Evolutionary conservation across 768 basidiomycete genomes (phyloP).

Genomic region (Wakefieldia striispora): DNA sequence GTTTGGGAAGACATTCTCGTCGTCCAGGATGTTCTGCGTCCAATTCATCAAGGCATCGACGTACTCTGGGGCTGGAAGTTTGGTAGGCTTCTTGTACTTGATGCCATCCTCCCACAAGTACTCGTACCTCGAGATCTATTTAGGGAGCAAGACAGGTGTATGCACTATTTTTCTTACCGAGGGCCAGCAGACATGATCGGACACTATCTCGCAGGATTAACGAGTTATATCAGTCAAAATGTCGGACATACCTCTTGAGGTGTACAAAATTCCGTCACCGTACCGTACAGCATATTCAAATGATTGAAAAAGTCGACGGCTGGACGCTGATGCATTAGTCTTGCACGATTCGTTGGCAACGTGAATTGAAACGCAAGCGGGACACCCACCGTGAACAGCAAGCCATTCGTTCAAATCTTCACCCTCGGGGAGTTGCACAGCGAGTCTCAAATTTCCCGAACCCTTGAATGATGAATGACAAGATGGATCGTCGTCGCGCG

Average conservation of each 20-base stretch:
- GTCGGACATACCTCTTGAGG: constrained; percentile 69
- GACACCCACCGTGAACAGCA: constrained; percentile 91
- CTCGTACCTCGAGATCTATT: constrained; percentile 64
- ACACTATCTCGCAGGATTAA: constrained; percentile 49
- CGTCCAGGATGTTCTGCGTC: constrained; percentile 91
- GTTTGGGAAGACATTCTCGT: constrained; percentile 90
- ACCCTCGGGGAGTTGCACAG: constrained; percentile 93
- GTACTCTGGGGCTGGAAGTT: constrained; percentile 92
- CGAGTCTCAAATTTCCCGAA: constrained; percentile 90
- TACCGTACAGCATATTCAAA: constrained; percentile 98
- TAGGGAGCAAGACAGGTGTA: not conserved
- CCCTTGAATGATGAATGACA: constrained; percentile 49
- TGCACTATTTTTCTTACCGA: constrained; percentile 48
- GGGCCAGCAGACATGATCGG: constrained; percentile 97
- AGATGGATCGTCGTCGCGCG: not conserved
- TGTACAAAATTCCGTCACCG: constrained; percentile 97
- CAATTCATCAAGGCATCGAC: constrained; percentile 99
- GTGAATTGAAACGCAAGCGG: not conserved
- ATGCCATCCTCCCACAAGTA: constrained; percentile 93
- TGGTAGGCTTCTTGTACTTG: constrained; percentile 87
- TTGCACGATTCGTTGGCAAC: not conserved
- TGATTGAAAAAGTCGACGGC: constrained; percentile 99
- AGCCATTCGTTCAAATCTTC: constrained; percentile 99
- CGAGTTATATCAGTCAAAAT: constrained; percentile 1
- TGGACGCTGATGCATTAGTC: constrained; percentile 32